Evolutionary conservation across 768 basidiomycete genomes (phyloP), one percentile per base, ranked within the genome.

Genomic region (Candolleomyces aberdarensis): DNA sequence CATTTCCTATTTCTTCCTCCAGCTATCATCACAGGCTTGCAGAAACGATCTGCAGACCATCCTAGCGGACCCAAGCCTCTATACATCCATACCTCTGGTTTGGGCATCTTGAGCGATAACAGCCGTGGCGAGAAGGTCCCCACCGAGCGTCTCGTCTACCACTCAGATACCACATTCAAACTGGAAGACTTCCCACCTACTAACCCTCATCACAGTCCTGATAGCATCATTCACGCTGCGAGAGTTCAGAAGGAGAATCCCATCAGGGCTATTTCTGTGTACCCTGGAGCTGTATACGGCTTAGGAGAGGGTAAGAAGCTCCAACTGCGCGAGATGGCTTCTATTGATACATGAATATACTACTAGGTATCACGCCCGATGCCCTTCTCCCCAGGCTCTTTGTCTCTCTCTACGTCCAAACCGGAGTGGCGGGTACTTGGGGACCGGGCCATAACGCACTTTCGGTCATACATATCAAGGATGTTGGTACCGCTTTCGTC

Each of bases 1-100:
- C 14, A 36, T 15, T 11, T 19, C 39, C 15, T 3, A 3, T 26
- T 26, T 26, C 26, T 26, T 26, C 26, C 3, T 26, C 19, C 51
- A 46, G 19, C 29, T 5, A 51, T 43, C 29, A n/a, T 50, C 29
- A 11, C 31, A 29, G 11, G 53, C 15, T 41, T n/a, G 15, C 29
- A 29, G 29, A 14, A 40, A 15, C 8, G 13, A 44, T 29, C 13
- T 29, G 26, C n/a, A 8, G 48, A n/a, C 13, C 32, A n/a, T 46
- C n/a, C 17, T 29, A 50, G 29, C 13, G 76, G 70, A 13, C 72
- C 73, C 31, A 75, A 78, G 1, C 80, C 79, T 0, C 58, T 80
- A 31, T 81, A 79, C 57, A 70, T 81, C 50, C 79, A 82, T 48
- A 66, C 78, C 20, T 80, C 79, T 1, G 79, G 80, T 2, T 66